A percentile compares a stretch with the other conserved stretches of the same genome.
phyloP scores from a whole-genome alignment of 352 stramenopile species.

The Globisporangium uncinulatum region DNA sequence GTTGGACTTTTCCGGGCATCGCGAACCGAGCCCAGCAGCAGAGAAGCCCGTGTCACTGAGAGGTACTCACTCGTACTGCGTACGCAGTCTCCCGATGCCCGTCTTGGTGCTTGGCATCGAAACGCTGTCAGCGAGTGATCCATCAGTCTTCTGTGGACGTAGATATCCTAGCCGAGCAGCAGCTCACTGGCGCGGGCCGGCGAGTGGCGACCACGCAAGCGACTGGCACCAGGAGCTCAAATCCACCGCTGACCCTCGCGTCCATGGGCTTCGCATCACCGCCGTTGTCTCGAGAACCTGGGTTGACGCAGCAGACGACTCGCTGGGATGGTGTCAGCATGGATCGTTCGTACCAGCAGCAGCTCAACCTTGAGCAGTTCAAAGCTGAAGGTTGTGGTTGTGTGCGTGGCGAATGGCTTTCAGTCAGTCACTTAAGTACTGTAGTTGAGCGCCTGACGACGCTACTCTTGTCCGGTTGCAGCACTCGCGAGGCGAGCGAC shows the following conservation, averaged over 20 bases:
- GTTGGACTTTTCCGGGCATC: constrained; percentile 3
- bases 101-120: background rate
- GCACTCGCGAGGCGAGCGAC: constrained; percentile 10
- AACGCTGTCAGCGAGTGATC: background rate
- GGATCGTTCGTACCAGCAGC: background rate
- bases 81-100: background rate
- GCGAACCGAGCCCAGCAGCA: background rate
- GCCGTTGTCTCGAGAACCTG: background rate
- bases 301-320: background rate
- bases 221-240: background rate
- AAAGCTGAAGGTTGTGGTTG: constrained; percentile 19
- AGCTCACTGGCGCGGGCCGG: background rate
- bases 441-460: background rate
- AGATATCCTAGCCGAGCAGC: constrained; percentile 10
- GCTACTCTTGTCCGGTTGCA: background rate
- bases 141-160: background rate
- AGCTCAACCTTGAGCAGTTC: constrained; percentile 17
- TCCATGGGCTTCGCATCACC: constrained; percentile 10
- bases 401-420: background rate
- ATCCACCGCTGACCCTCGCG: constrained; percentile 3
- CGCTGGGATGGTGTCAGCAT: no score
- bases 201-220: background rate
- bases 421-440: background rate
- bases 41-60: constrained; percentile 19
- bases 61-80: constrained; percentile 10